A percentile compares a stretch with the other conserved stretches of the same genome.
Evolutionary conservation across 78 protist genomes (phyloP).

Genomic region (Fonticula alba): DNA sequence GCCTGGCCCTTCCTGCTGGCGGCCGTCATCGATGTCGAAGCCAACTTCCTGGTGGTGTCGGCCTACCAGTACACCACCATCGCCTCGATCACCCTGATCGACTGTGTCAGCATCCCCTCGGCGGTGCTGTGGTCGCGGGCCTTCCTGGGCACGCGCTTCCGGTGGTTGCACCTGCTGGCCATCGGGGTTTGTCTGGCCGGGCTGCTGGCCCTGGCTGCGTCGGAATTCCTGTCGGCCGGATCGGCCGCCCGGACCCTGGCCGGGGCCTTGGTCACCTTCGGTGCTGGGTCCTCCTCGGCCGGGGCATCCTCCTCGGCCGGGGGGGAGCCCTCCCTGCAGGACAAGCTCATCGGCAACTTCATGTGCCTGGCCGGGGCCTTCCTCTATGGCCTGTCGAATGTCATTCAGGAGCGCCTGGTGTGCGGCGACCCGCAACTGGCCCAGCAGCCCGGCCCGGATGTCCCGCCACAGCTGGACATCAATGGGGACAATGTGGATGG

Average conservation of each 20-base stretch:
- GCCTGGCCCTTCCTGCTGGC: not conserved
- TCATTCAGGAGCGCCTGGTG: constrained; percentile 42
- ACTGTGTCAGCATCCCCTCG: constrained; percentile 48
- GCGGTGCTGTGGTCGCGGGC: constrained; percentile 33
- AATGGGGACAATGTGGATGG: too few species aligned
- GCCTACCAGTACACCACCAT: constrained; percentile 53
- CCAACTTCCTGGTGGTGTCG: constrained; percentile 23
- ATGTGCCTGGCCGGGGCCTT: constrained; percentile 17
- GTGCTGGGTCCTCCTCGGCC: too few species aligned
- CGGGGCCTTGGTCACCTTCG: too few species aligned
- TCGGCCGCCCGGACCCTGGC: too few species aligned
- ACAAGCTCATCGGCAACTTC: constrained; percentile 44
- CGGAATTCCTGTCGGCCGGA: too few species aligned
- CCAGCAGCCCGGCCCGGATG: too few species aligned
- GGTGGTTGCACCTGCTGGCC: constrained; percentile 29
- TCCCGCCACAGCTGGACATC: too few species aligned
- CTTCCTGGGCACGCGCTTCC: constrained; percentile 22
- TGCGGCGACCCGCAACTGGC: too few species aligned
- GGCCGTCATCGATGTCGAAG: constrained; percentile 62
- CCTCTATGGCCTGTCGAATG: constrained; percentile 49
- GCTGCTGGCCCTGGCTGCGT: constrained; percentile 17
- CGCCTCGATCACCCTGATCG: constrained; percentile 21
- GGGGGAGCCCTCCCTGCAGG: too few species aligned
- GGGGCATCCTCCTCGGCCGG: too few species aligned
- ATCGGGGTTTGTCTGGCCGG: constrained; percentile 32